Evolutionary conservation across 306 rosid genomes (phyloP).

Genomic region (Cajanus cajan): DNA sequence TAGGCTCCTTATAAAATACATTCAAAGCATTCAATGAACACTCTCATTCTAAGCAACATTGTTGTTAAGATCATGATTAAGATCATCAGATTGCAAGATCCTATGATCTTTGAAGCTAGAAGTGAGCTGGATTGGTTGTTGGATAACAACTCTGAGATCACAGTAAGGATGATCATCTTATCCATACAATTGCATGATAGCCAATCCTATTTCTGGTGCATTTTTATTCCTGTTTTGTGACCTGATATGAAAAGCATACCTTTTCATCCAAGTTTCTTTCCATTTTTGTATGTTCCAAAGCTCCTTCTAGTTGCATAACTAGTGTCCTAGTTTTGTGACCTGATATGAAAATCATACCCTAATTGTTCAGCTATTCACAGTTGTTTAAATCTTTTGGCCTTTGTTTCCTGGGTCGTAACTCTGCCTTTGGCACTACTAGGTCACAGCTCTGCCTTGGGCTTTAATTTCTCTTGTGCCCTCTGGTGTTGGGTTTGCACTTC

Average conservation of each 20-base stretch:
- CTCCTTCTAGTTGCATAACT: neutral
- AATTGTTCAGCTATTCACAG: neutral
- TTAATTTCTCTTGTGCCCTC: neutral
- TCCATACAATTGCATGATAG: neutral
- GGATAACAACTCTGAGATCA: neutral
- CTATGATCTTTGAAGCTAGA: neutral
- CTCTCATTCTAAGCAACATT: neutral
- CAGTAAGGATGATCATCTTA: neutral
- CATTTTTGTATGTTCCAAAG: neutral
- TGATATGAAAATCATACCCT: too few species aligned
- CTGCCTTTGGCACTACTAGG: neutral
- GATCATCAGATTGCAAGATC: neutral
- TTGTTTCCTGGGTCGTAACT: neutral
- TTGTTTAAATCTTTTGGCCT: neutral
- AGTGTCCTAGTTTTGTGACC: neutral
- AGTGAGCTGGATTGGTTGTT: neutral
- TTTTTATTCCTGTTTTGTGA: neutral
- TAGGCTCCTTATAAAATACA: conserved; percentile 14
- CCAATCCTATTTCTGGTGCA: neutral
- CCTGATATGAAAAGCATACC: neutral
- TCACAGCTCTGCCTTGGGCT: neutral
- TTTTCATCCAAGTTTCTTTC: neutral
- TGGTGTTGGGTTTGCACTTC: neutral
- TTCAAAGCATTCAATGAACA: neutral
- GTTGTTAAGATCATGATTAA: neutral